Evolutionary conservation across 345 rosid genomes (phyloP).

Genomic region (Salix caprea): DNA sequence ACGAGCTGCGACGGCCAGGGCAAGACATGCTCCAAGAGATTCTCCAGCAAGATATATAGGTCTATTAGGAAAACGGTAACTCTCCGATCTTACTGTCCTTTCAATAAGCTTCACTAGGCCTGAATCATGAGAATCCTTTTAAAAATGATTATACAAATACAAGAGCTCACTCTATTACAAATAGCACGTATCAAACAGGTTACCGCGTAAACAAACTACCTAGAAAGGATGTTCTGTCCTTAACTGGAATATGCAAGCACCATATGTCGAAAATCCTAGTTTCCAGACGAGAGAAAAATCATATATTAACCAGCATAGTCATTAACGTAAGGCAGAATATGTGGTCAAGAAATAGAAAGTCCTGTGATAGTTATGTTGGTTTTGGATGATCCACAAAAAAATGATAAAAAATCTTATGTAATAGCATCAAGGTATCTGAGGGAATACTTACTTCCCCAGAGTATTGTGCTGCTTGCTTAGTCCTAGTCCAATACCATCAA

Average conservation of each 20-base stretch:
- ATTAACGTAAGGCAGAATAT: no score
- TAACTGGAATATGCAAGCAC: conserved; percentile 78
- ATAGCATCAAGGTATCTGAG: not conserved
- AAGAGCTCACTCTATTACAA: not conserved
- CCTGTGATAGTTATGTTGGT: not conserved
- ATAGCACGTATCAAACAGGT: not conserved
- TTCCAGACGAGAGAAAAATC: not conserved
- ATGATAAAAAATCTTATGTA: no score
- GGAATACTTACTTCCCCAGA: conserved; percentile 53
- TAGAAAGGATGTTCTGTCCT: conserved; percentile 60
- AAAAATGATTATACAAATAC: not conserved
- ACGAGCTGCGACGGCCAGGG: conserved; percentile 61
- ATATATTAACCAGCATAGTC: no score
- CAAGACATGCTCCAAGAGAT: conserved; percentile 76
- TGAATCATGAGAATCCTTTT: conserved; percentile 18
- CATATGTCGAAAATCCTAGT: conserved; percentile 64
- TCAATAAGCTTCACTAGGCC: conserved; percentile 63
- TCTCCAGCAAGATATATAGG: conserved; percentile 85
- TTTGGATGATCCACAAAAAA: no score
- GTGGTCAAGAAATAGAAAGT: no score
- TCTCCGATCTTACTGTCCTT: conserved; percentile 41
- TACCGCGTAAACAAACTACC: conserved; percentile 22
- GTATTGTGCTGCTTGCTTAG: conserved; percentile 45
- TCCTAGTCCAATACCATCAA: conserved; percentile 69
- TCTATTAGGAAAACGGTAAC: conserved; percentile 31